Percentiles rank a stretch among this genome's conserved stretches.
Evolutionary conservation across 306 rosid genomes (phyloP).

Genomic region (Gillenia trifoliata): DNA sequence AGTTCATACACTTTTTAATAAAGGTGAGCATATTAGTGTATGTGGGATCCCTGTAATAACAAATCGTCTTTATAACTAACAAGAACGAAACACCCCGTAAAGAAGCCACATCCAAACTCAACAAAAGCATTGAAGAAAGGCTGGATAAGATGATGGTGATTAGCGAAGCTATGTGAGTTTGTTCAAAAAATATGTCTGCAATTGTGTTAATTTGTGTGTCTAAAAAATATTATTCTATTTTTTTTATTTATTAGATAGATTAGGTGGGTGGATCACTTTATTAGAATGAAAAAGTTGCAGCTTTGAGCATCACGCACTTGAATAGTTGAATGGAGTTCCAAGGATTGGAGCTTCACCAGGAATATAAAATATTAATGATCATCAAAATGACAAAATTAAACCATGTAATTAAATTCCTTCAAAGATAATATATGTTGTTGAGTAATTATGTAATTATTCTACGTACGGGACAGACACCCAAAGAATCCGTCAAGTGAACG

Average conservation of each 20-base stretch:
- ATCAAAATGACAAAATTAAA: neutral
- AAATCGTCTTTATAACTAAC: too few relatives aligned
- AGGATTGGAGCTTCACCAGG: neutral
- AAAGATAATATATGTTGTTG: neutral
- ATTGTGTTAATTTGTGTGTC: too few relatives aligned
- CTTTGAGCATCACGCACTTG: neutral
- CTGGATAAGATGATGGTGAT: neutral
- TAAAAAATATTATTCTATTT: too few relatives aligned
- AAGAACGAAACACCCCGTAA: too few relatives aligned
- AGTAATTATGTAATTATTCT: neutral
- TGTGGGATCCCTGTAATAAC: too few relatives aligned
- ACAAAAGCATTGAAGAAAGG: neutral
- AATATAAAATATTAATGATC: neutral
- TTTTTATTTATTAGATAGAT: too few relatives aligned
- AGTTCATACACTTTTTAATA: too few relatives aligned
- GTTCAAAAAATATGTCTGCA: neutral
- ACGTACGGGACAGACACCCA: neutral
- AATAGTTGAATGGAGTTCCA: neutral
- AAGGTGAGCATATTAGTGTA: too few relatives aligned
- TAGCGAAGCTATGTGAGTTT: neutral
- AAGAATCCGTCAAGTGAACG: neutral
- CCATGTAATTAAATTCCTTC: neutral
- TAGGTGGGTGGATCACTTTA: neutral
- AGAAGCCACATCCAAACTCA: neutral
- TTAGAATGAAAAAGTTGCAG: neutral